These are phyloP conservation scores for Huntiella abstrusa DNA, from an alignment of 2,329 filamentous ascomycete species.

Conservation along the genomic window DNA sequence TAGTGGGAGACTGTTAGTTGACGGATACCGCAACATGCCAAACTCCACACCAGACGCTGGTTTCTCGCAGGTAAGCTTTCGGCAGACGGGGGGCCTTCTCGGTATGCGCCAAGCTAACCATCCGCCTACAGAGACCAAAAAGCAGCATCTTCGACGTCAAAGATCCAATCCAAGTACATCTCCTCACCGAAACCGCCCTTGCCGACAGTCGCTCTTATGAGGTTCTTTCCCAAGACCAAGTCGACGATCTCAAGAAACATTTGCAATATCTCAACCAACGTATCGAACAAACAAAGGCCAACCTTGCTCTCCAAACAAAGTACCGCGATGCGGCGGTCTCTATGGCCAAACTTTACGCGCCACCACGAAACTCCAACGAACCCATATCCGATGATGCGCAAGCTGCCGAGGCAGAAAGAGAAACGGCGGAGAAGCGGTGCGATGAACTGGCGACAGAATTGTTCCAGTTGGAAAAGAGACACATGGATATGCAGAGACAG, in stretches of 20 bases:
- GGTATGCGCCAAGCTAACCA: constrained; percentile 14
- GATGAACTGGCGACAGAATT: constrained; percentile 70
- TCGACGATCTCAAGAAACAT: constrained; percentile 83
- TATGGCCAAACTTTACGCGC: constrained; percentile 54
- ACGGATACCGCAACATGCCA: constrained; percentile 6
- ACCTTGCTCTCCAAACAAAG: constrained; percentile 77
- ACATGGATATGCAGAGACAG: constrained; percentile 54
- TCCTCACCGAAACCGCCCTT: constrained; percentile 85
- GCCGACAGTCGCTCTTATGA: constrained; percentile 72
- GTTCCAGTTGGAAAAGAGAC: constrained; percentile 57
- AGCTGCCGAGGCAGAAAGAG: constrained; percentile 55
- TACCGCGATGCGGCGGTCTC: constrained; percentile 84
- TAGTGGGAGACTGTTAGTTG: constrained; percentile 8
- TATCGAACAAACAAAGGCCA: constrained; percentile 66
- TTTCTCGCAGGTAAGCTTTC: constrained; percentile 6
- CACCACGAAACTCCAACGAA: constrained; percentile 17
- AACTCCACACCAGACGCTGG: constrained; percentile 5
- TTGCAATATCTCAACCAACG: constrained; percentile 50
- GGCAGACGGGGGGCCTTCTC: neutral
- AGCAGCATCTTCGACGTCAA: constrained; percentile 41
- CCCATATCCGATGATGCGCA: constrained; percentile 33
- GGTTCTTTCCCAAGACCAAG: constrained; percentile 76
- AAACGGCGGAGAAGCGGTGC: constrained; percentile 58
- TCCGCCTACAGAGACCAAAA: constrained; percentile 31
- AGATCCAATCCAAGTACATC: constrained; percentile 67